Base-by-base conservation (phyloP, 1,284 basidiomycete genomes). In the Amylostereum areolatum region DNA sequence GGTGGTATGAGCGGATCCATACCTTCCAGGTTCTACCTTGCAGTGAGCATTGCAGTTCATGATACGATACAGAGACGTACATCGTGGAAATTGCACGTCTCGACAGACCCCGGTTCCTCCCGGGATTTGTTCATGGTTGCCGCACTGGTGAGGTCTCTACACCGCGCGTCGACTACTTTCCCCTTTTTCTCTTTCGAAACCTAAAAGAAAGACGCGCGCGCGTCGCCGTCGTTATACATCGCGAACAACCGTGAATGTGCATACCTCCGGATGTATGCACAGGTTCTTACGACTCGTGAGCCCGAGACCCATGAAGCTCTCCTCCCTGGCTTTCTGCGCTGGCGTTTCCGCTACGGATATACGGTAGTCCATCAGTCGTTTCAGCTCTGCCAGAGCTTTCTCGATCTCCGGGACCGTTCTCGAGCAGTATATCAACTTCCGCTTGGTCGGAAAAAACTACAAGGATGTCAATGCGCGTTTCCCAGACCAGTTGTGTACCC, bases 401-500 rank as follows among this genome's bases (percentile, higher is more conserved):
- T 99, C 97, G 59, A 99, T 99, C 71, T 99, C 97, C 5, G 97
- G 97, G n/a, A 99, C 97, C 3, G 97, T 99, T 63, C 97, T 95
- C 27, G 97, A 99, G 69, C 97, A 99, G 68, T 99, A 99, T 58
- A 99, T 89, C 57, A 99, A 83, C 67, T 99, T 99, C 55, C 97
- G 81, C 54, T 87, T 85, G 6, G 85, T 88, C 7, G 93, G 90
- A 64, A 95, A 92, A 69, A 94, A 97, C 90, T 95, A 56, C 2
- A 42, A 5, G 11, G 12, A 18, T 39, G 41, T 27, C 12, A 45
- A 6, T 49, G 44, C n/a, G 27, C 46, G 30, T 49, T 12, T 45
- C 36, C 40, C 37, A 18, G 41, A 8, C 39, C 6, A 50, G 24
- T 2, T 35, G 47, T 28, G 11, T 8, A 12, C 2, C 37, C 28